Evolutionary conservation across 2,329 filamentous ascomycete species (phyloP), one percentile per base, ranked within the genome.

Genomic region (Beauveria pseudobassiana): DNA sequence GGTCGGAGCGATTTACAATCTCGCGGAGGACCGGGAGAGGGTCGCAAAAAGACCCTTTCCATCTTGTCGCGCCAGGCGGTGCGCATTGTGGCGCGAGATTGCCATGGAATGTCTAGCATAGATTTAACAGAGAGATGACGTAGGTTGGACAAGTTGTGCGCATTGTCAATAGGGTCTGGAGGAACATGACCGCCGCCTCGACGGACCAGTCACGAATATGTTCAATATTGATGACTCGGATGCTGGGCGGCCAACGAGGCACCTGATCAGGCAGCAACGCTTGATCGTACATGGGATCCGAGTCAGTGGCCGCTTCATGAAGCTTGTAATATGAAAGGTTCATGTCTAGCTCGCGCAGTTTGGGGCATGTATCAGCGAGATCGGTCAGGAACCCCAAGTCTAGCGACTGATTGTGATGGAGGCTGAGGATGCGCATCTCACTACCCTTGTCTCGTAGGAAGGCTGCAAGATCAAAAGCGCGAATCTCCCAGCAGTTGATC

Each of bases 41-140:
- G 75, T 18, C 84, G 78, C 54, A 86, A 79, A 68, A 91, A 93
- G 3, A 91, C 81, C 14, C 78, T 80, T 61, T 86, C 82, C 57
- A 97, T 77, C 64, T 81, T 86, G n/a, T 82, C 79, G 55, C 86
- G 86, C 90, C 92, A 96, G 65, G 85, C 83, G 66, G 88, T 85
- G 45, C 93, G 84, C 69, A 97, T 87, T n/a, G 82, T 82, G 20
- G 89, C 89, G 48, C 93, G 85, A 69, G 91, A 85, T 64, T 91
- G 87, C 90, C 92, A 96, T 12, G 89, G 87, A 51, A 86, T 83
- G 69, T 93, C 86, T 53, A 97, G 78, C 73, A 91, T 93, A 1
- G 88, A 87, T 68, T 88, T 90, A 66, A 97, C 83, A 1, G 83
- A 80, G 12, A 97, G 76, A 49, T 82, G 79, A 9, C 91, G 87